Evolutionary conservation across 2,329 filamentous ascomycete genomes (phyloP), one percentile per base, ranked within the genome.

Genomic region (Ophiosphaerella herpotricha): DNA sequence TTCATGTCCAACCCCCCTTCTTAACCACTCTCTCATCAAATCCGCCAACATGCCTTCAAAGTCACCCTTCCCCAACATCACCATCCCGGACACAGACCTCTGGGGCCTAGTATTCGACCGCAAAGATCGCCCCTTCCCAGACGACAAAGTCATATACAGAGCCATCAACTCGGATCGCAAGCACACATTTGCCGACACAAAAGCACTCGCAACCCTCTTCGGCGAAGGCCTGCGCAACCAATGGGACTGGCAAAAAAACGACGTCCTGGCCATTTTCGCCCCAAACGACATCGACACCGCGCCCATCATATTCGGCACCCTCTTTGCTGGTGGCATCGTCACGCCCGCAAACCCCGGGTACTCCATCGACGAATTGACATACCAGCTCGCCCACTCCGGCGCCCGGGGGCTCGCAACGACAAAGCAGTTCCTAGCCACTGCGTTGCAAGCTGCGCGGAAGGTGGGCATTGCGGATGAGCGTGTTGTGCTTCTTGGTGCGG

Each of bases 261-360:
- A 96, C 66, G 88, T 93, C 1, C 79, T 96, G 8, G 88, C 83
- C 9, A 78, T 96, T 43, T 96, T 87, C 77, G 85, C 89, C 1
- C 89, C 91, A 33, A 97, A 97, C 71, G 85, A 82, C 70, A 87
- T 96, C 66, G 92, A 96, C 70, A 89, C 87, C 0, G 86, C 90
- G 0, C 78, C 86, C 1, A 73, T 91, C 32, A 89, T 85, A 68
- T 90, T 89, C 77, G 92, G 91, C 26, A 80, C 84, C 4, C 84
- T 88, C 58, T 96, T 90, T 87, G 88, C 90, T 0, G 91, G 91
- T 39, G 91, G 89, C 16, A 79, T 90, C 46, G 77, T 90, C 13
- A 90, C 87, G 9, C 90, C 91, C 0, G 91, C 90, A 2, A 97
- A 96, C 67, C 91, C 91, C 8, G 85, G 85, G 2, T 96, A 96